These are phyloP conservation scores for Kockiozyma suomiensis DNA, from an alignment of 805 yeast genomes.

Conservation along the genomic window DNA sequence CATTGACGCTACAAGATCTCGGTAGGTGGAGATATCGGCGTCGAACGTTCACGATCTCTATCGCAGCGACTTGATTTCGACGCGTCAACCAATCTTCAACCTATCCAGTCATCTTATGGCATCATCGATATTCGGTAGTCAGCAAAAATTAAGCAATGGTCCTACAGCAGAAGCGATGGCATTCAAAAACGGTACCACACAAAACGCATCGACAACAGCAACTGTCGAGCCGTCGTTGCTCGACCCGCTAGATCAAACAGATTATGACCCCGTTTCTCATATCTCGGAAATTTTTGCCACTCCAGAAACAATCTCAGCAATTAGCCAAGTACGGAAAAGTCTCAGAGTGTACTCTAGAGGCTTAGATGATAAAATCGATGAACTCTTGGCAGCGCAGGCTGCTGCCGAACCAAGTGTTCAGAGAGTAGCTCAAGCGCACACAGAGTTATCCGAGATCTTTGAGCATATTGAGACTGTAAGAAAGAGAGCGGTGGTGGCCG, in stretches of 20 bases:
- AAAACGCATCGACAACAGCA: neutral
- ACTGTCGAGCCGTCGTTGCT: constrained; percentile 4
- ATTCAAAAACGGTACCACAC: neutral
- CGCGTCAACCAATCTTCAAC: neutral
- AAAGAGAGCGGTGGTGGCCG: constrained; percentile 56
- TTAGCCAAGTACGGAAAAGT: neutral
- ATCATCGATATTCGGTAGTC: neutral
- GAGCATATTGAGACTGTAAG: constrained; percentile 52
- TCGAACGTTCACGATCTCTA: too few relatives aligned
- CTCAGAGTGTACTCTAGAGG: constrained; percentile 4
- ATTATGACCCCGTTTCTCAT: constrained; percentile 32
- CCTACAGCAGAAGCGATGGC: neutral
- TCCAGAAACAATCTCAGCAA: constrained; percentile 8
- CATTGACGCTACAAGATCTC: too few relatives aligned
- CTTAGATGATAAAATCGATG: constrained; percentile 19
- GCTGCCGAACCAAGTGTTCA: constrained; percentile 30
- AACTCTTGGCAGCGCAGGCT: constrained; percentile 25
- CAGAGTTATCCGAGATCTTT: constrained; percentile 20
- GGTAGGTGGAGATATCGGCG: too few relatives aligned
- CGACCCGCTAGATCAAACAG: constrained; percentile 30
- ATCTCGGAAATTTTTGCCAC: constrained; percentile 24
- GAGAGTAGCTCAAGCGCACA: constrained; percentile 33
- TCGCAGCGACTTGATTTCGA: neutral
- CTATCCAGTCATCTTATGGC: neutral
- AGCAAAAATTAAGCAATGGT: neutral